Base-by-base conservation (phyloP, 352 stramenopile species). In the Globisporangium nagaii region DNA sequence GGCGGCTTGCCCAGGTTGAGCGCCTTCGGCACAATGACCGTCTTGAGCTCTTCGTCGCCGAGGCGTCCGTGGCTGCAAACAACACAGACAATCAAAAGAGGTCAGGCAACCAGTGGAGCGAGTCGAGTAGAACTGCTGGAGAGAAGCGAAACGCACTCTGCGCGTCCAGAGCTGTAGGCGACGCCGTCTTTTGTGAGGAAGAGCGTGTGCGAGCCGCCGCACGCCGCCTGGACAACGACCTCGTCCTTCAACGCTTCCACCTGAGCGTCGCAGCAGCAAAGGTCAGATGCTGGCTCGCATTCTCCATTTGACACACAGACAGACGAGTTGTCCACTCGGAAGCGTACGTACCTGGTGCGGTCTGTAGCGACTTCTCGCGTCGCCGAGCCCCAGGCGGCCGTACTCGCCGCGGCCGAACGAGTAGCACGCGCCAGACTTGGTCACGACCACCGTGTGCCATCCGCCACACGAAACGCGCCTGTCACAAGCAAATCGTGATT, bases 161-260 rank as follows among this genome's bases (percentile, higher is more conserved):
- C 71, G 44, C 78, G 66, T 41, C 90, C 88, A 41, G 77, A 83
- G 61, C 84, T 91, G 60, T 84, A 96, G 13, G 85, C 84, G 40
- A 88, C 62, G 28, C 89, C 89, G 25, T 96, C 81, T 39, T 73
- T 78, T 20, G 84, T 94, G 31, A 96, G 71, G 40, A 96, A 94
- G 35, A 95, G 65, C 35, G 86, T 95, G 77, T 97, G 88, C 56
- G 75, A 85, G 11, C 75, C 75, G 45, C 83, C 83, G n/a, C 78
- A 89, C 11, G 83, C 79, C 30, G 78, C 83, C 46, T 93, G 79
- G 41, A 90, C 81, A 27, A 93, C 67, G 1, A 47, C 62, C 53
- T 90, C 70, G 17, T 58, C 73, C 60, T 84, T 70, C 24, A 93
- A 28, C 12, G 80, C 76, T 42, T 90, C 71, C 15, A 88, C 72